These are phyloP conservation scores for Salicornia ramosissima DNA, from an alignment of 148 eudicot genomes.

Conservation along the genomic window DNA sequence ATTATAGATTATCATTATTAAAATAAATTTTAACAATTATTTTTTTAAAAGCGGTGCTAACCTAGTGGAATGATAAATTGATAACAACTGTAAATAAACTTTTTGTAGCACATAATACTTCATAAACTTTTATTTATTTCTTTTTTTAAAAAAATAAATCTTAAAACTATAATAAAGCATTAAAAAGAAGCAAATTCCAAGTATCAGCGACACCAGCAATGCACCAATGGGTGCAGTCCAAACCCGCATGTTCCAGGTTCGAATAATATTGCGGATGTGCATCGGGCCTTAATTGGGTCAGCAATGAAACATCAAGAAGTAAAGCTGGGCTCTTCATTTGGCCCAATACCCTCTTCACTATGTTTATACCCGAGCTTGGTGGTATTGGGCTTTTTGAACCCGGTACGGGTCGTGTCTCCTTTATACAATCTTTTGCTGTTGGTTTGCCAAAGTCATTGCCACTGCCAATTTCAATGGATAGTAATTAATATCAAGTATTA, in stretches of 20 bases:
- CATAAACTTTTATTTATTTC: too few relatives aligned
- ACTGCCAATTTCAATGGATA: neutral
- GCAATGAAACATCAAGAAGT: slow-evolving; percentile 30
- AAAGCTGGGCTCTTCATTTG: slow-evolving; percentile 28
- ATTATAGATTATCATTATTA: too few relatives aligned
- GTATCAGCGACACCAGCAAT: slow-evolving; percentile 36
- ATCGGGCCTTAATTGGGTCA: slow-evolving; percentile 33
- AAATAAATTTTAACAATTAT: too few relatives aligned
- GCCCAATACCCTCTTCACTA: slow-evolving; percentile 26
- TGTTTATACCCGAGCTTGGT: slow-evolving; percentile 22
- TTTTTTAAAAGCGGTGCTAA: too few relatives aligned
- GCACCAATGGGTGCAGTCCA: slow-evolving; percentile 43
- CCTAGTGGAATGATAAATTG: too few relatives aligned
- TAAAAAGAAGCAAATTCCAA: slow-evolving; percentile 34
- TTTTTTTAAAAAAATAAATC: too few relatives aligned
- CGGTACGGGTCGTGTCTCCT: slow-evolving; percentile 8
- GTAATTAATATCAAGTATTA: neutral
- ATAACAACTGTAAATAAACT: too few relatives aligned
- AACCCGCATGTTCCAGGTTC: slow-evolving; percentile 1
- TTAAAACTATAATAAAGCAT: slow-evolving; percentile 7
- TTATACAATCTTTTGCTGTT: slow-evolving; percentile 7
- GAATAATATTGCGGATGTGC: slow-evolving; percentile 31
- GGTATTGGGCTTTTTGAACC: slow-evolving; percentile 26
- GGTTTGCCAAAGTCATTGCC: slow-evolving; percentile 30
- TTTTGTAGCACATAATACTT: too few relatives aligned